Percentiles rank a stretch among this genome's conserved stretches.
Conservation (phyloP, 192 early-diverging fungal genomes). For the Gorgonomyces haynaldii region DNA sequence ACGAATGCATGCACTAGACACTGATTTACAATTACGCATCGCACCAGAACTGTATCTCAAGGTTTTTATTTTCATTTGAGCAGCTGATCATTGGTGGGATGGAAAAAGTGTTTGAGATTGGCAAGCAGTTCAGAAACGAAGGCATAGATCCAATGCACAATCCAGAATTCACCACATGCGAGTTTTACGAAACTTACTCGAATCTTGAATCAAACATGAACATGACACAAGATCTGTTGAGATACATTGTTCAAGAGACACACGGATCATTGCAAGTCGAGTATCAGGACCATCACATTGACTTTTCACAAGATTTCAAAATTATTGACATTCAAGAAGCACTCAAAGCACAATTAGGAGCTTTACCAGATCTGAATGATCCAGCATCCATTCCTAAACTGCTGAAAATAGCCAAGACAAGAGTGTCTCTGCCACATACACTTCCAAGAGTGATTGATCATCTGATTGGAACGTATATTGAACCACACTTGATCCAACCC, state of each 20-base stretch:
- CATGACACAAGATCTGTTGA: constrained; percentile 59
- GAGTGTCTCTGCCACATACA: constrained; percentile 39
- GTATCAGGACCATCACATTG: constrained; percentile 1
- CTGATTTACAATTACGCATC: constrained; percentile 62
- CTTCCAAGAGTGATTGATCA: constrained; percentile 58
- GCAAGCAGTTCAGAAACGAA: constrained; percentile 86
- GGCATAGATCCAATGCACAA: constrained; percentile 77
- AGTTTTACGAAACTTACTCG: constrained; percentile 75
- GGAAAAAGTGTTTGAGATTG: constrained; percentile 78
- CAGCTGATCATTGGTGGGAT: constrained; percentile 78
- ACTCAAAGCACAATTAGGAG: constrained; percentile 11
- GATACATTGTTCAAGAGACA: constrained; percentile 20
- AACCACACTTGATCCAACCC: constrained; percentile 64
- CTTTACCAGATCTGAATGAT: constrained; percentile 1
- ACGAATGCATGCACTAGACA: constrained; percentile 46
- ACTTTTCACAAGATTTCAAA: constrained; percentile 15
- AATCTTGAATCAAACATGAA: constrained; percentile 55
- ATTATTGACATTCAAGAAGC: constrained; percentile 15
- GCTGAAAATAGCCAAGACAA: constrained; percentile 10
- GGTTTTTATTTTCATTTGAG: constrained; percentile 25
- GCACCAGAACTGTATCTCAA: constrained; percentile 81
- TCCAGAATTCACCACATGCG: constrained; percentile 84
- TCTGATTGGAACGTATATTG: constrained; percentile 60
- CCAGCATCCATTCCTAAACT: constrained; percentile 23
- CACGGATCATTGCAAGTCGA: constrained; percentile 1